Evolutionary conservation across 306 rosid genomes (phyloP).

Genomic region (Quercus mongolica): DNA sequence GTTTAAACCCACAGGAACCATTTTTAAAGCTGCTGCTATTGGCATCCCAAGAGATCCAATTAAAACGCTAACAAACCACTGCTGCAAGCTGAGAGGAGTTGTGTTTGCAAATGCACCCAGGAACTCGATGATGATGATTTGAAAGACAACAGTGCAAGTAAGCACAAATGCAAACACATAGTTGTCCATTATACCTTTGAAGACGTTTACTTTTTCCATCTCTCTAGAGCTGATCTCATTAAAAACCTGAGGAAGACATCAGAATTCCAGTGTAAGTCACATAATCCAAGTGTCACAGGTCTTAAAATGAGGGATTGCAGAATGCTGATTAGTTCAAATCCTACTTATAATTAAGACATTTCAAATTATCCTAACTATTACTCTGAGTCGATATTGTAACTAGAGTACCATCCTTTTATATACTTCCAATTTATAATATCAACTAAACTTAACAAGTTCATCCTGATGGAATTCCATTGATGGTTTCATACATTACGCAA

Average conservation of each 20-base stretch:
- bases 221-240: conserved; percentile 97
- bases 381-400: not conserved
- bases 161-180: conserved; percentile 81
- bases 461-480: not conserved
- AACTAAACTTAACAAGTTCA: not conserved
- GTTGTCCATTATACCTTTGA: conserved; percentile 73
- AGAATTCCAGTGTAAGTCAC: conserved; percentile 8
- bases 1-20: conserved; percentile 59
- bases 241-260: conserved; percentile 58
- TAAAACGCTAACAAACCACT: conserved; percentile 59
- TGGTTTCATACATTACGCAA: not conserved
- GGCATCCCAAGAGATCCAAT: conserved; percentile 94
- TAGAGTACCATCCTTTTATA: not conserved
- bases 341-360: not conserved
- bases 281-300: conserved; percentile 6
- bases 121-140: conserved; percentile 72
- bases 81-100: conserved; percentile 64
- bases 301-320: not conserved
- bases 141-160: conserved; percentile 70
- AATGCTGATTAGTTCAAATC: not conserved
- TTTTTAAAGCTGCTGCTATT: conserved; percentile 76
- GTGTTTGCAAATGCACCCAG: conserved; percentile 87
- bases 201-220: conserved; percentile 93
- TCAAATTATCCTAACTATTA: not conserved
- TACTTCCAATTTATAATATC: not conserved